Conservation (phyloP, 495 filamentous ascomycete genomes). For the Rostrohypoxylon terebratum region DNA sequence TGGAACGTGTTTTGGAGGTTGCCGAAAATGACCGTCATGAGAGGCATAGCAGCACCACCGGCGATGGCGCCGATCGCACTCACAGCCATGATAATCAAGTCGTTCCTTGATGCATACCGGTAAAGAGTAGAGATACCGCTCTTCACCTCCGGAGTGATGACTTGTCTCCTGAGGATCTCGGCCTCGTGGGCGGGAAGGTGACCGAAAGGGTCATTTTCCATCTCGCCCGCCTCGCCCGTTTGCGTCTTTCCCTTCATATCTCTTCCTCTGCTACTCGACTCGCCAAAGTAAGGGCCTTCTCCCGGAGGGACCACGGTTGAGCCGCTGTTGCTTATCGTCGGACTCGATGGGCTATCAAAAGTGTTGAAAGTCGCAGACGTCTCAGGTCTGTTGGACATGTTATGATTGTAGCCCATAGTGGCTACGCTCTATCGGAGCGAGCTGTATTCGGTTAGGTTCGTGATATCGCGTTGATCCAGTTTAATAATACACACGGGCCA, state of each 20-base stretch:
- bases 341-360: constrained; percentile 25
- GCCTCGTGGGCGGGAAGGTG: constrained; percentile 66
- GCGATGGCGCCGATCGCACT: constrained; percentile 76
- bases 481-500: constrained; percentile 5
- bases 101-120: constrained; percentile 81
- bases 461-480: constrained; percentile 23
- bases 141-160: constrained; percentile 74
- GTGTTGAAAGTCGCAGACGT: constrained; percentile 34
- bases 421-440: constrained; percentile 11
- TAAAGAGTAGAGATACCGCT: constrained; percentile 76
- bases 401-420: constrained; percentile 43
- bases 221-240: not conserved
- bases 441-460: constrained; percentile 3
- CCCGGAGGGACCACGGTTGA: constrained; percentile 35
- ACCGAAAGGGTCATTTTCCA: constrained; percentile 61
- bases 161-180: constrained; percentile 69
- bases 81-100: constrained; percentile 77
- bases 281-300: constrained; percentile 26
- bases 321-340: constrained; percentile 50
- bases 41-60: constrained; percentile 82
- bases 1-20: constrained; percentile 79
- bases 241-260: not conserved
- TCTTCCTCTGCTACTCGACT: not conserved
- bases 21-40: constrained; percentile 91
- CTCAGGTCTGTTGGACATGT: constrained; percentile 46